A percentile compares a stretch with the other conserved stretches of the same genome.
Evolutionary conservation across 192 early-diverging fungal genomes (phyloP).

Genomic region (Podila epicladia): DNA sequence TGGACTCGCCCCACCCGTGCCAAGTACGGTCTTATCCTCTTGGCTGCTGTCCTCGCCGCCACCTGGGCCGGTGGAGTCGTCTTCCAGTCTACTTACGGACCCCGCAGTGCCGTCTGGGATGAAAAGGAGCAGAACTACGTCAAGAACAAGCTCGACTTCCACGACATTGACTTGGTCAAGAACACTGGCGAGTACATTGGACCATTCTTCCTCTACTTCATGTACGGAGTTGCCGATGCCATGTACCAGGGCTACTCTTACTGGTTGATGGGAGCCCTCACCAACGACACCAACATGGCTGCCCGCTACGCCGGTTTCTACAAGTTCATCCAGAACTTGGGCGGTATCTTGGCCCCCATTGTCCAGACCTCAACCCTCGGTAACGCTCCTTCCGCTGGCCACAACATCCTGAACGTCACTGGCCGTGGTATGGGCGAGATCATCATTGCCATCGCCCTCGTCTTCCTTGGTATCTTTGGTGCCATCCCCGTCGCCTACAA

Average conservation of each 20-base stretch:
- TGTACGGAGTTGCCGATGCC: slow-evolving; percentile 82
- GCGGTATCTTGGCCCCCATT: slow-evolving; percentile 46
- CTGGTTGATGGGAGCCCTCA: slow-evolving; percentile 89
- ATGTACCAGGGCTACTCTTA: slow-evolving; percentile 83
- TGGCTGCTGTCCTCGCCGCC: slow-evolving; percentile 57
- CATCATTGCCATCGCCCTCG: slow-evolving; percentile 25
- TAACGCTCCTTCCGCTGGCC: slow-evolving; percentile 28
- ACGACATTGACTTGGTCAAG: slow-evolving; percentile 37
- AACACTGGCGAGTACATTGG: slow-evolving; percentile 56
- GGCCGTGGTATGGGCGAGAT: slow-evolving; percentile 37
- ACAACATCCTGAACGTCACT: slow-evolving; percentile 16
- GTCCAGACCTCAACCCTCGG: slow-evolving; percentile 37
- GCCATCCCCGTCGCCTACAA: slow-evolving; percentile 44
- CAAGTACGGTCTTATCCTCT: slow-evolving; percentile 61
- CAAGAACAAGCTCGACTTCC: slow-evolving; percentile 31
- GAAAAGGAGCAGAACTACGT: not conserved
- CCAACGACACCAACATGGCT: slow-evolving; percentile 80
- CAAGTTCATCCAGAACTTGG: slow-evolving; percentile 51
- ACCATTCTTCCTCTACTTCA: slow-evolving; percentile 74
- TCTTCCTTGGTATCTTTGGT: slow-evolving; percentile 29
- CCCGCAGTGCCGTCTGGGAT: not conserved
- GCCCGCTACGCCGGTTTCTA: slow-evolving; percentile 74
- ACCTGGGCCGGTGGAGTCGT: slow-evolving; percentile 71
- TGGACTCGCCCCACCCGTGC: slow-evolving; percentile 73
- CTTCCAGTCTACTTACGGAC: slow-evolving; percentile 65